Base-by-base conservation (phyloP, 805 yeast species). In the Wickerhamomyces xylosicus region DNA sequence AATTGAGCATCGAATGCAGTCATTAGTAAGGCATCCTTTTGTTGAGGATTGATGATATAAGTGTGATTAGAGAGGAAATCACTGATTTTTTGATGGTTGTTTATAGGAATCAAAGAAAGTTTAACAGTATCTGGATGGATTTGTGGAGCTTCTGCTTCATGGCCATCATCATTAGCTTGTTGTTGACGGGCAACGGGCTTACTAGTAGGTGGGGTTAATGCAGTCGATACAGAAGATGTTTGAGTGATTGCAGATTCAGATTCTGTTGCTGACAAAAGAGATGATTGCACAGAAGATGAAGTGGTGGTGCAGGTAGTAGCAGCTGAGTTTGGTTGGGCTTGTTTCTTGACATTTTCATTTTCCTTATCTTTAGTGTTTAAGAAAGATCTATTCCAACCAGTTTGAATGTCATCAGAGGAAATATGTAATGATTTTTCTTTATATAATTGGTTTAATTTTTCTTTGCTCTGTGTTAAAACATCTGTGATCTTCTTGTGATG, bases 1-100 rank as follows among this genome's bases (percentile, higher is more conserved):
- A 90, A 67, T 56, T 86, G 85, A 40, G 68, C 66, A 52, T 90
- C 95, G 58, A 92, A 92, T 0, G 97, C 94, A 17, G 80, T 79
- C 96, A 90, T 89, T 56, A 89, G 67, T 42, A 92, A 72, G 0
- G 95, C 85, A 58, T 92, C 97, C 54, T 89, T 86, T 56, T 92
- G 97, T 44, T 79, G 78, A 47, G 81, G 86, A 4, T 76, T 75
- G 37, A 89, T 75, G 41, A 92, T 84, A 41, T 71, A 67, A 31
- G 84, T 74, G 58, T 85, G 56, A 54, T 56, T 34, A 68, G 63
- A 47, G 47, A 83, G 62, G 58, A 64, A 77, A 37, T 61, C 62
- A 45, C 77, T 70, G 48, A 79, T 66, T 39, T 62, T 57, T n/a
- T 60, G 52, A 33, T 74, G 64, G 35, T 80, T 68, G 16, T 63